Base-by-base conservation (phyloP, 2,329 filamentous ascomycete species). In the Colletotrichum caudatum region DNA sequence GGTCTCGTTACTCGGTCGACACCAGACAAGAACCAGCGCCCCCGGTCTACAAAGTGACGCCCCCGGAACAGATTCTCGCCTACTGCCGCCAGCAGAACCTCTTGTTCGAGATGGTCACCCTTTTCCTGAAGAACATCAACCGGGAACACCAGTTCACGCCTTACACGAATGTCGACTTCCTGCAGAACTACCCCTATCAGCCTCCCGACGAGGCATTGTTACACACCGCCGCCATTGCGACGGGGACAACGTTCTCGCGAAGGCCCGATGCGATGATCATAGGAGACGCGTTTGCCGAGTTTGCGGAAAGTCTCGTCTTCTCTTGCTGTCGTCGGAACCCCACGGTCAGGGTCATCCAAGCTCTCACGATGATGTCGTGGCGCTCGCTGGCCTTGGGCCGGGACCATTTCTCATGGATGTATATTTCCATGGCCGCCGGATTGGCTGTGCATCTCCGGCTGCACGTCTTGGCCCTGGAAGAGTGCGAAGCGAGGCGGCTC, bases 351-450 rank as follows among this genome's bases (percentile, higher is more conserved):
- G 71, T 74, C 18, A 59, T 74, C 20, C 73, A 72, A 35, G 71
- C 71, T 2, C 73, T 74, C n/a, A 73, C 64, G 0, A 74, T 74
- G 64, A 57, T 74, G 60, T 69, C 71, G 16, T 74, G 73, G 73
- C 48, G 73, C 26, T 74, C 71, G 20, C 53, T 74, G 2, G 73
- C 73, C 4, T 44, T 74, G 20, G 73, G 73, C 2, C 37, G 73
- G 35, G 73, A 74, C 48, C 73, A 74, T 37, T 72, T 74, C 18
- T 67, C 71, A 6, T 74, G 71, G 73, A 73, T 72, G 35, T 74
- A 69, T 33, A 74, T 72, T 51, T 74, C 73, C 2, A 73, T 74
- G 73, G 73, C 71, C n/a, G 73, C 73, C 12, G 73, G 73, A 2
- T 66, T 74, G 51, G 74, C 68, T 20, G 73, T 74, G 5, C 67